Base-by-base conservation (phyloP, 768 basidiomycete species). In the Filobasidium floriforme region DNA sequence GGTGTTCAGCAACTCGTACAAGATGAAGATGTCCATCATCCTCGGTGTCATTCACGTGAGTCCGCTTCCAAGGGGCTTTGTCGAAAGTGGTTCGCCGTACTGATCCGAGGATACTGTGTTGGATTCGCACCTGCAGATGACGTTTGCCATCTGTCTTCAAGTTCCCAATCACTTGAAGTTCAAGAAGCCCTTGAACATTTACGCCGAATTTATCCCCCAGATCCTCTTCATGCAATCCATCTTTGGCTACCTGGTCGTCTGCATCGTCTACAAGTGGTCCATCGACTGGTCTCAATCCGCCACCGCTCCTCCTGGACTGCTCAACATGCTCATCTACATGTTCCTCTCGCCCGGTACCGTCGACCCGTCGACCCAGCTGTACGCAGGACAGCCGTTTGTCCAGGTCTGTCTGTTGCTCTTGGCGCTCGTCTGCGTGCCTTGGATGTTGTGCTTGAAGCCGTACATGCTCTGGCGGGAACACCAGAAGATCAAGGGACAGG, bases 21-120 rank as follows among this genome's bases (percentile, higher is more conserved):
- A 98, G 86, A 99, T 99, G 96, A 98, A 99, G 82, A 92, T 98
- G 91, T 89, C 91, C 24, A 87, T 99, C 74, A 85, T 98, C 41
- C 80, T 99, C 62, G 96, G 96, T 77, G 93, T 99, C 70, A 89
- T 89, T 67, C 94, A 99, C 79, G 94, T 97, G 81, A 72, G 87
- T 80, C 60, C 59, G 19, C 55, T 57, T 43, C 29, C 12, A 22
- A 10, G 43, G 43, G 29, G 10, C 14, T 12, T 22, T 19, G 59
- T 15, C 19, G 32, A n/a, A 60, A 60, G 32, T 10, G 7, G 22
- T 3, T 37, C 59, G 15, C n/a, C 0, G 7, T 32, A 10, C 32
- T 28, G 15, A 18, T 44, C 10, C 41, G 52, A 60, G n/a, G n/a
- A n/a, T n/a, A n/a, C n/a, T n/a, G n/a, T n/a, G n/a, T n/a, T n/a